Evolutionary conservation across 2,329 filamentous ascomycete species (phyloP), one percentile per base, ranked within the genome.

Genomic region (Beauveria scarabaeidicola): DNA sequence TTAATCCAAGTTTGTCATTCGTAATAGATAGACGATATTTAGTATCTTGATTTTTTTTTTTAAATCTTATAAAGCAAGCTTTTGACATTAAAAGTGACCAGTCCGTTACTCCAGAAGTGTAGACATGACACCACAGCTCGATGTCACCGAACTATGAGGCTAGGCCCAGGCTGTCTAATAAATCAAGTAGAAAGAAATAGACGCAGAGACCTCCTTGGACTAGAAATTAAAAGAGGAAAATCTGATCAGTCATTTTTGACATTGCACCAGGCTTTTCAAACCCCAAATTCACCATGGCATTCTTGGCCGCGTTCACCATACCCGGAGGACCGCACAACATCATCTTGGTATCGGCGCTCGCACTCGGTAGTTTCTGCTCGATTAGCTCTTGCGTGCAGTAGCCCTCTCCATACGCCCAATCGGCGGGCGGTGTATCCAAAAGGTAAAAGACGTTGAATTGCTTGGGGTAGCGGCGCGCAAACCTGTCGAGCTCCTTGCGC

Each of bases 231-330:
- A 83, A 83, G 50, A 72, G 73, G 63, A 85, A 85, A 1, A 85
- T 71, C 54, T 84, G 77, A 64, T 85, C 82, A 0, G 70, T 71
- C 69, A 80, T 78, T 68, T 81, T 84, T 1, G 77, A 69, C 5
- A 78, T 72, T 1, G 77, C 72, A 0, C 78, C 77, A 0, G 81
- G 78, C 58, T 75, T 72, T 62, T 79, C 70, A 62, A 79, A 85
- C 0, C 82, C 82, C 40, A 85, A 60, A 10, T 70, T 70, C 0
- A 70, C 71, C 62, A 84, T 66, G 8, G 70, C 72, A 65, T 77
- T 80, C 72, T 84, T 86, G 15, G 77, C 75, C 0, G 80, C 81
- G 48, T 78, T 78, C 2, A 86, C 72, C 81, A 87, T 83, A 0
- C 77, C 78, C 0, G 83, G 83, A 0, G 84, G 84, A 0, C 84